phyloP scores from a whole-genome alignment of 78 protist species.

The Emiliania huxleyi region DNA sequence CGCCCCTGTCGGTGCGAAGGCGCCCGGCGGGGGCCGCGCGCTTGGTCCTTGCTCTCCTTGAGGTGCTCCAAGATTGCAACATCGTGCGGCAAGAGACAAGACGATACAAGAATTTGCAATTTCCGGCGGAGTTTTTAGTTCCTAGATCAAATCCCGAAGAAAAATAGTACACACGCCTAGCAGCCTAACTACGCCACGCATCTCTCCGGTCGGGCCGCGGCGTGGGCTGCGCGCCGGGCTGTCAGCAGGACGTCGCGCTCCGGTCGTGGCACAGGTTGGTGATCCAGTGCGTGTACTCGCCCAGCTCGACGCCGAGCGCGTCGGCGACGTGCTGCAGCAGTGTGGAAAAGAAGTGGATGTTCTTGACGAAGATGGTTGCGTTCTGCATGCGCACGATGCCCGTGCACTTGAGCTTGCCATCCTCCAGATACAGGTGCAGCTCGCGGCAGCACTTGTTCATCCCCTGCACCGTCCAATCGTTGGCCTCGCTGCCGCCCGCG shows the following conservation, averaged over 20 bases:
- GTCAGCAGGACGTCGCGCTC: not conserved
- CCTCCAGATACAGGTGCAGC: not conserved
- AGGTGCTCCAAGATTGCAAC: no score
- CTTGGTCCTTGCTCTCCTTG: no score
- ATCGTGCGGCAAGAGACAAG: no score
- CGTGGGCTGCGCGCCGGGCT: no score
- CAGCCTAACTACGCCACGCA: no score
- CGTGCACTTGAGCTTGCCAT: slow-evolving; percentile 20
- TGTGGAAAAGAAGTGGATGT: slow-evolving; percentile 25
- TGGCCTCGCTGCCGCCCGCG: not conserved
- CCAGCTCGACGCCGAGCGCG: not conserved
- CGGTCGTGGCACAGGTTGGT: slow-evolving; percentile 3
- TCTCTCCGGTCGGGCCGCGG: no score
- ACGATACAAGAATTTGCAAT: no score
- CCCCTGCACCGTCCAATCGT: not conserved
- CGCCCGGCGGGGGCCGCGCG: no score
- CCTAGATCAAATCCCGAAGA: no score
- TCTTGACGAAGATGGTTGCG: slow-evolving; percentile 13
- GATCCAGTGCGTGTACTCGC: slow-evolving; percentile 30
- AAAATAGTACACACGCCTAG: no score
- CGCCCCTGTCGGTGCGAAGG: no score
- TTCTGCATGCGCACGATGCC: slow-evolving; percentile 21
- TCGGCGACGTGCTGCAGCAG: not conserved
- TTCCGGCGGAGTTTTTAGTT: no score
- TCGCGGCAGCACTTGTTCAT: slow-evolving; percentile 19